Base-by-base conservation (phyloP, 129 eudicot species). In the Artemisia tridentata region DNA sequence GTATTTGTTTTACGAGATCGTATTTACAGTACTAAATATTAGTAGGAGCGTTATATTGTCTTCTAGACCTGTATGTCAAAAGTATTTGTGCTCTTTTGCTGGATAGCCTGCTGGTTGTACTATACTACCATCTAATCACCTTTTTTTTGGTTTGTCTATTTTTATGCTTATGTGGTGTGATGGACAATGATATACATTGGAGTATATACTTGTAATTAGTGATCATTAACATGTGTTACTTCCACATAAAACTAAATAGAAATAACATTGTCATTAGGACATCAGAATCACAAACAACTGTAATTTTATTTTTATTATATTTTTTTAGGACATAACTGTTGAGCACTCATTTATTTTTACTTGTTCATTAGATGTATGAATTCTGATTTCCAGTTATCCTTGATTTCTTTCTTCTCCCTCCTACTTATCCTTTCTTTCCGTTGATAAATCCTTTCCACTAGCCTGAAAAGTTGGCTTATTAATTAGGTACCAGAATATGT, bases 11-110 rank as follows among this genome's bases (percentile, higher is more conserved):
- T 68, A 7, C 13, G 45, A 34, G 29, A 67, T 68, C 17, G 11
- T 17, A 68, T 27, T n/a, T 46, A 15, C 27, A 51, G 73, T 52
- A 31, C 59, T 15, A 9, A 21, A 45, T 49, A 23, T 10, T 55
- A 7, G 8, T 20, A 1, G 1, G 20, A 19, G 53, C 23, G 47
- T 5, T 66, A 66, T 47, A 9, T 43, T 46, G 71, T 66, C 71
- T 66, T 23, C 27, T 66, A 1, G 57, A 45, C 55, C 71, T 47
- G 17, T 18, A 66, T 13, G 57, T 20, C 13, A 19, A 18, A 65
- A 21, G 16, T 66, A 54, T 18, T 46, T 66, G 23, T 47, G 7
- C 53, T 66, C 47, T 66, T 17, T 66, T 63, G 51, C 47, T 67
- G 46, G 45, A 49, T 21, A 67, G 41, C 15, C 27, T 67, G 34